Conservation (phyloP, 805 yeast genomes). For the Lipomyces kockii region DNA sequence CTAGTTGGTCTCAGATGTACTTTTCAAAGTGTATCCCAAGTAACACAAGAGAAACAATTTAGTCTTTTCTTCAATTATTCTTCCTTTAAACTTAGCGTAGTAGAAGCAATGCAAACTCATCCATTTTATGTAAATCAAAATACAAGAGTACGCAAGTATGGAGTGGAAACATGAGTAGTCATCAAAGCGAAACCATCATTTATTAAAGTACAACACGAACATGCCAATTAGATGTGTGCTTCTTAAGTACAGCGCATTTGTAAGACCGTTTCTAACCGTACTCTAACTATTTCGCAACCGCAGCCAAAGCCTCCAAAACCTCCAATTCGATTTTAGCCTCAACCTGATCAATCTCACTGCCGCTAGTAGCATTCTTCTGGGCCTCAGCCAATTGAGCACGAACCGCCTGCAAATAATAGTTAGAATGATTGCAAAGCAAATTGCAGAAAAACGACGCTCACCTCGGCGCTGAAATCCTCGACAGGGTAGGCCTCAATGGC, state of each 20-base stretch:
- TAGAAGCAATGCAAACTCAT: not conserved
- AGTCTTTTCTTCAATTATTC: too few relatives aligned
- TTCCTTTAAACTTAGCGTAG: not conserved
- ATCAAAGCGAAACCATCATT: not conserved
- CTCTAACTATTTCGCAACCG: constrained; percentile 66
- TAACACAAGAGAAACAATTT: too few relatives aligned
- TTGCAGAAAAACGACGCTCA: constrained; percentile 4
- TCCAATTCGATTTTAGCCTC: constrained; percentile 95
- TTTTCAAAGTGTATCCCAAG: too few relatives aligned
- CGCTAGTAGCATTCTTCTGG: constrained; percentile 83
- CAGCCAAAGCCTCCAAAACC: constrained; percentile 91
- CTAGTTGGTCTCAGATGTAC: too few relatives aligned
- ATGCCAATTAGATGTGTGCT: not conserved
- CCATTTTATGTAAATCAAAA: not conserved
- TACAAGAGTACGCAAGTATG: too few relatives aligned
- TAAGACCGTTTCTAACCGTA: not conserved
- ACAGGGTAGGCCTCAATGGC: constrained; percentile 95
- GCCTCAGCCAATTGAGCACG: constrained; percentile 88
- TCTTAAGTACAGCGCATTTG: not conserved
- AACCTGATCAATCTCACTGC: constrained; percentile 80
- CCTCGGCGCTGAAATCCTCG: constrained; percentile 77
- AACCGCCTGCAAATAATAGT: constrained; percentile 55
- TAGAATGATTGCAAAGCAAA: not conserved
- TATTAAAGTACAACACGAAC: not conserved
- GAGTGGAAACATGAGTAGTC: too few relatives aligned